Base-by-base conservation (phyloP, 225 moss, liverwort and hornwort species). In the Physcomitrellopsis africana region DNA sequence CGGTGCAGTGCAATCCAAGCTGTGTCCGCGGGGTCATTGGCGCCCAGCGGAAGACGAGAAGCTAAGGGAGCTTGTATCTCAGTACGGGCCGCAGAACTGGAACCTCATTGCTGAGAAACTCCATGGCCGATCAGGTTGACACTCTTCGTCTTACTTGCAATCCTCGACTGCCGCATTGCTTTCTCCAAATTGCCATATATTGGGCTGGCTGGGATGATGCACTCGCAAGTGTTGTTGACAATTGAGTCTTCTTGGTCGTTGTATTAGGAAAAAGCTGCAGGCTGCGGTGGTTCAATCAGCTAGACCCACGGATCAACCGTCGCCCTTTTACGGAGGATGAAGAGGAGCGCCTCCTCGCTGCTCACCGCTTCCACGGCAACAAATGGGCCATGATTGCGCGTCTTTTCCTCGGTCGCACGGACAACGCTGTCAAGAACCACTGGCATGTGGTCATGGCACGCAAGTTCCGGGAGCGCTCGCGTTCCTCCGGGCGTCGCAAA, bases 321-420 rank as follows among this genome's bases (percentile, higher is more conserved):
- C 83, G 89, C 0, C 94, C 96, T 9, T 96, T 96, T 59, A 88
- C 89, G 3, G 96, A 96, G 27, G 96, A 96, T 67, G 96, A 96
- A 54, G 96, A 96, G 80, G 96, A 96, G 78, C 86, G 89, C 32
- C 82, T 96, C 9, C 85, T 96, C n/a, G 80, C 88, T 10, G 94
- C 94, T 22, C 96, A 96, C 73, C 92, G 92, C 44, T 94, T 90
- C 70, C 96, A 94, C 66, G 96, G 96, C 63, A 96, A 96, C 82
- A 96, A 96, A 65, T 96, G 96, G 96, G 96, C 96, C 60, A 92
- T 94, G 94, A 96, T 96, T 44, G 96, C 96, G 37, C 89, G 94
- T 51, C 77, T 92, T 58, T 96, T 96, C 68, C 96, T 94, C 1
- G 96, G 96, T 22, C 87, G 96, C 54, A 96, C 96, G 11, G 96